Percentiles rank a stretch among this genome's conserved stretches.
phyloP scores from a whole-genome alignment of 2,329 filamentous ascomycete genomes.

The Aureobasidium subglaciale region DNA sequence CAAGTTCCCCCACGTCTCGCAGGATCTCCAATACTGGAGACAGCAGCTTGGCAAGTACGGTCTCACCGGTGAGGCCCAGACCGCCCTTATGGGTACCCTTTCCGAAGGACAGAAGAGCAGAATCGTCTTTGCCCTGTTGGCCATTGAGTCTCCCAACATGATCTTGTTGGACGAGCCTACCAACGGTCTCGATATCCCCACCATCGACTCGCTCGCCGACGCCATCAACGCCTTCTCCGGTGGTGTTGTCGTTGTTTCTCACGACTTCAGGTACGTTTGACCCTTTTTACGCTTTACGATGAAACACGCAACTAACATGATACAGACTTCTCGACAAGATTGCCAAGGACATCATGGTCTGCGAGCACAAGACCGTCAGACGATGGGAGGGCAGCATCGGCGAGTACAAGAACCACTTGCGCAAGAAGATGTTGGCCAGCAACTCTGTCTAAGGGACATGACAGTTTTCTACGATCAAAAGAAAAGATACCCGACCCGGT shows the following conservation, averaged over 20 bases:
- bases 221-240: constrained; percentile 95
- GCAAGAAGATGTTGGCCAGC: constrained; percentile 93
- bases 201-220: constrained; percentile 93
- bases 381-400: constrained; percentile 84
- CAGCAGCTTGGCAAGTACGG: constrained; percentile 95
- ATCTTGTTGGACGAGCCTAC: constrained; percentile 95
- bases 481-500: constrained; percentile 14
- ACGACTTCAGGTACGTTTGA: constrained; percentile 88
- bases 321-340: constrained; percentile 93
- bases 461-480: constrained; percentile 10
- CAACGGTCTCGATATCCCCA: constrained; percentile 98
- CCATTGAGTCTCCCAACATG: constrained; percentile 97
- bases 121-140: constrained; percentile 94
- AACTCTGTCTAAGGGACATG: constrained; percentile 57
- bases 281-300: too few relatives aligned
- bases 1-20: constrained; percentile 80
- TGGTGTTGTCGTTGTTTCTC: constrained; percentile 94
- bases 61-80: constrained; percentile 87
- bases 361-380: constrained; percentile 92
- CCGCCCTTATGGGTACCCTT: constrained; percentile 92
- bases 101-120: constrained; percentile 97
- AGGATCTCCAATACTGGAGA: constrained; percentile 99
- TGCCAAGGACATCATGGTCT: constrained; percentile 98
- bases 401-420: constrained; percentile 95
- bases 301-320: constrained; percentile 29